These are phyloP conservation scores for Periconia sp. DNA, from an alignment of 2,329 filamentous ascomycete genomes.

Conservation along the genomic window DNA sequence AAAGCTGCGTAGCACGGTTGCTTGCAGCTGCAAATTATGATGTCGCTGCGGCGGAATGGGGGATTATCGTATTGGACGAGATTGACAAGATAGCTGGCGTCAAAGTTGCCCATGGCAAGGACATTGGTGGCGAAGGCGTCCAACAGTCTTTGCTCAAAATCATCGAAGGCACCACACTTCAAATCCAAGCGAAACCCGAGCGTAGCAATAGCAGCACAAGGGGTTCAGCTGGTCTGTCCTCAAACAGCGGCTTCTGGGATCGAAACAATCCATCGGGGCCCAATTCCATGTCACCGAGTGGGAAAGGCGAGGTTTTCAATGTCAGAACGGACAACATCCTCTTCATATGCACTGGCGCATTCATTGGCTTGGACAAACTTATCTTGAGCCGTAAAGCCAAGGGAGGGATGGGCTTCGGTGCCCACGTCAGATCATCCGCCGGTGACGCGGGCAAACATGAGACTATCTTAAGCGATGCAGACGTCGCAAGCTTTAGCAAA, in stretches of 20 bases:
- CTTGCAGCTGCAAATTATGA: conserved; percentile 90
- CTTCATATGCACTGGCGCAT: conserved; percentile 95
- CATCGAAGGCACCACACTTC: conserved; percentile 91
- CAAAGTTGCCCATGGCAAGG: conserved; percentile 84
- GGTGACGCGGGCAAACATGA: conserved; percentile 56
- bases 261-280: conserved; percentile 19
- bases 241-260: conserved; percentile 23
- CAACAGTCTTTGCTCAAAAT: conserved; percentile 96
- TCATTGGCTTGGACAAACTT: conserved; percentile 86
- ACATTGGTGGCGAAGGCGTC: conserved; percentile 94
- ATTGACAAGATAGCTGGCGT: conserved; percentile 95
- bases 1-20: conserved; percentile 87
- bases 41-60: conserved; percentile 78
- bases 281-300: conserved; percentile 14
- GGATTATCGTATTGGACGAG: conserved; percentile 94
- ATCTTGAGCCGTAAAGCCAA: conserved; percentile 85
- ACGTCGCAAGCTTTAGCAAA: conserved; percentile 58
- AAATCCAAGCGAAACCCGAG: conserved; percentile 84
- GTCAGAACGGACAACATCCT: conserved; percentile 95
- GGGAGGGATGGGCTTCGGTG: conserved; percentile 87
- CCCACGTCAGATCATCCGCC: conserved; percentile 65
- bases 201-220: conserved; percentile 48
- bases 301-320: conserved; percentile 64
- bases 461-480: conserved; percentile 61
- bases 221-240: conserved; percentile 13